phyloP scores from a whole-genome alignment of 768 basidiomycete species.

The Strobilomyces confusus region DNA sequence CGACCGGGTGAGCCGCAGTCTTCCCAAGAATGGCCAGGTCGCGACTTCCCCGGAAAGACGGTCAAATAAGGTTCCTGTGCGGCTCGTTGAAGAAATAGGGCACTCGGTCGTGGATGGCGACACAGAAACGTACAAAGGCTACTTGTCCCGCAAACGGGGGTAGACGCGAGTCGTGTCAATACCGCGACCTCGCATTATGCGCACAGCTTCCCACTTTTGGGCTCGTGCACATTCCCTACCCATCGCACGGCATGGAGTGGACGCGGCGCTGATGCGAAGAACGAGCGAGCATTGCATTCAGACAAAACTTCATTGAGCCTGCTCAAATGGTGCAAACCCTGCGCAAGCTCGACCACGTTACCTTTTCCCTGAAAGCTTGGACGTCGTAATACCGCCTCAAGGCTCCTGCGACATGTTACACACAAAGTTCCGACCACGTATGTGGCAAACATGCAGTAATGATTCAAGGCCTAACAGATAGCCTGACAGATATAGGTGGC shows the following conservation, averaged over 20 bases:
- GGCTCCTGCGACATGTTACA: conserved; percentile 16
- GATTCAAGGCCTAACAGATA: conserved; percentile 14
- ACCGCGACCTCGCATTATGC: conserved; percentile 4
- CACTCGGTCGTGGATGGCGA: conserved; percentile 13
- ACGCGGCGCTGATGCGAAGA: conserved; percentile 3
- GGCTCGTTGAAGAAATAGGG: conserved; percentile 4
- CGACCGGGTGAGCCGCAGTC: conserved; percentile 9
- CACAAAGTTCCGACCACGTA: conserved; percentile 14
- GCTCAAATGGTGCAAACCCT: conserved; percentile 6
- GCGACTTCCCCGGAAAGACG: conserved; percentile 9
- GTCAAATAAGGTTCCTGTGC: conserved; percentile 13
- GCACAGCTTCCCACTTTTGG: conserved; percentile 15
- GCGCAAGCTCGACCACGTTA: conserved; percentile 12
- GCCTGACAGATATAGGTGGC: conserved; percentile 11
- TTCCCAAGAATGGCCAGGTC: conserved; percentile 7
- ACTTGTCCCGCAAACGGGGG: conserved; percentile 15
- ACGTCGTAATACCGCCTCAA: conserved; percentile 7
- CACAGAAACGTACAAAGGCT: conserved; percentile 21
- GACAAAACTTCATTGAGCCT: conserved; percentile 9
- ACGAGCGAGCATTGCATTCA: conserved; percentile 6
- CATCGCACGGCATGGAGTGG: not conserved
- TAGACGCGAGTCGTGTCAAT: conserved; percentile 15
- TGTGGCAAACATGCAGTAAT: conserved; percentile 23
- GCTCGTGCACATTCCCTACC: conserved; percentile 6
- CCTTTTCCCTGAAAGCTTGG: conserved; percentile 13